These are phyloP conservation scores for Aegilops tauschii DNA, from an alignment of 176 grass and related monocot species.

Conservation along the genomic window DNA sequence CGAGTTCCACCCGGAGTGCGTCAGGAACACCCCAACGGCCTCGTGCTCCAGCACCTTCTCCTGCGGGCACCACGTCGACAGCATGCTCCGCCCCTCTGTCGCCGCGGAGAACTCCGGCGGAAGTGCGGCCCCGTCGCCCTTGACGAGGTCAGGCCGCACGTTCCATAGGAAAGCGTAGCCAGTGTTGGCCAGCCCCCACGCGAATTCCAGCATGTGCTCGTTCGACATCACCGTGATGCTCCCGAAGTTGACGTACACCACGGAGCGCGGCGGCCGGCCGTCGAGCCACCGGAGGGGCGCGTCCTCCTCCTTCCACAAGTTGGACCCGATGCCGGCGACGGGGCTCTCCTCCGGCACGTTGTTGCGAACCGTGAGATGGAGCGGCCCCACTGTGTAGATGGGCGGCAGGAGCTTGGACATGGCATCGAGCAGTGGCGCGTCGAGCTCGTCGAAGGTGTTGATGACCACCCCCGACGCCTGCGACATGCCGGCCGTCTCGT, in stretches of 20 bases:
- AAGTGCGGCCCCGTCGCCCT: conserved; percentile 6
- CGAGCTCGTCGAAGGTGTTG: conserved; percentile 57
- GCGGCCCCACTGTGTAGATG: conserved; percentile 35
- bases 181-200: conserved; percentile 52
- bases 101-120: conserved; percentile 6
- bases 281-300: conserved; percentile 37
- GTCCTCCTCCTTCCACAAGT: conserved; percentile 43
- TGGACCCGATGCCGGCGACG: conserved; percentile 3
- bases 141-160: conserved; percentile 48
- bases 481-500: conserved; percentile 32
- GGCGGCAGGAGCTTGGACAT: conserved; percentile 9
- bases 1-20: conserved; percentile 88
- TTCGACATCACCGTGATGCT: conserved; percentile 53
- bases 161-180: conserved; percentile 52
- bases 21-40: conserved; percentile 71
- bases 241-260: conserved; percentile 64
- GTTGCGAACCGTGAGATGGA: conserved; percentile 20
- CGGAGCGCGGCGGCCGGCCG: background rate
- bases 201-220: conserved; percentile 46
- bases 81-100: conserved; percentile 17
- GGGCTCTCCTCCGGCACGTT: conserved; percentile 22
- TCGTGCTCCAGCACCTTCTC: conserved; percentile 43
- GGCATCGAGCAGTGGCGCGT: background rate
- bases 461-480: conserved; percentile 31
- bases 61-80: conserved; percentile 51